Base-by-base conservation (phyloP, 371 early-diverging fungal species). In the Rhizomucor pusillus region DNA sequence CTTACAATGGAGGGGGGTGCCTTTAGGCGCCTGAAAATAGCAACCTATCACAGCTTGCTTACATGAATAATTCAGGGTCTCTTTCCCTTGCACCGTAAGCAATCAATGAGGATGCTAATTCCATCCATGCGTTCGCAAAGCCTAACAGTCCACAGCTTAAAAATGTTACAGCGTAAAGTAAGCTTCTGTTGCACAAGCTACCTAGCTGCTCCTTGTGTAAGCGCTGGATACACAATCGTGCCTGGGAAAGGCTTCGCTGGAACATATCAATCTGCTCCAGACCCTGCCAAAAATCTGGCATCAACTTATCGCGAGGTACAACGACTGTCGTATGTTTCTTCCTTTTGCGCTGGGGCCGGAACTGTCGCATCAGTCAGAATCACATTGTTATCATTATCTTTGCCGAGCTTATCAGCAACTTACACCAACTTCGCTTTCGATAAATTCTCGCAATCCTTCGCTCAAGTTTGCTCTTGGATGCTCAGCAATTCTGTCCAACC, bases 371-470 rank as follows among this genome's bases (percentile, higher is more conserved):
- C 29, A 29, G 29, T 29, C 29, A 7, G 29, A 29, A 29, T 29
- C 29, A 29, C 29, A 29, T 29, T 3, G 3, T 29, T 29, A 29
- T 29, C 5, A 29, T 29, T 29, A 5, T 29, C 7, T 29, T 29
- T 29, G 29, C 29, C 37, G 37, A 35, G 47, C 65, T 62, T 29
- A 5, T 7, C 29, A 29, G n/a, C n/a, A 60, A 60, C 60, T 57
- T 69, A 75, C 75, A 58, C 77, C 77, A 24, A 69, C 57, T 60
- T 77, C 77, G 50, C 69, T 71, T 52, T 77, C 77, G 12, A 77
- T 59, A 60, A 77, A 77, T 50, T 73, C 77, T 36, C 71, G 63
- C 25, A 77, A 41, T 7, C 62, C 71, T 60, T 77, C 71, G 25
- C 66, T 71, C n/a, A 37, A 43, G n/a, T 65, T 56, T 9, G 56